A percentile compares a stretch with the other conserved stretches of the same genome.
Conservation (phyloP, 768 basidiomycete genomes). For the Lentinula boryana region DNA sequence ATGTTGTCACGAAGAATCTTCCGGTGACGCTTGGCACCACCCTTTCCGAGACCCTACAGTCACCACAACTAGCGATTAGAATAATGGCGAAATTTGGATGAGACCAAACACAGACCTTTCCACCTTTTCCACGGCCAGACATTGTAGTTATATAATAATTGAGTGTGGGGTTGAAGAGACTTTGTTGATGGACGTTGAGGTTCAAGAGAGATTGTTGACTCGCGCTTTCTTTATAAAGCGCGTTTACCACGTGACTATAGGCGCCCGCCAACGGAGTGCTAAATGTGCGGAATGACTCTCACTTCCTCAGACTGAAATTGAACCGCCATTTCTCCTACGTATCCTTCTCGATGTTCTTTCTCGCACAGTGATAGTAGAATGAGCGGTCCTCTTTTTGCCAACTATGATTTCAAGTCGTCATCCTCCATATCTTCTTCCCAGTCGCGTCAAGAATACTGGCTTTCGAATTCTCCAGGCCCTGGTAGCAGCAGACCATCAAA, state of each 20-base stretch:
- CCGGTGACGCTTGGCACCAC: constrained; percentile 70
- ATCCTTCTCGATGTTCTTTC: no score
- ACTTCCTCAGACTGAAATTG: not conserved
- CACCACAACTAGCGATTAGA: no score
- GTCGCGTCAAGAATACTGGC: not conserved
- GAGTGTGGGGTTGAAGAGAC: not conserved
- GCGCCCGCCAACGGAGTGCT: not conserved
- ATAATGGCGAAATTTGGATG: not conserved
- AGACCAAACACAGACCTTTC: constrained; percentile 35
- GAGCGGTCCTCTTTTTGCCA: not conserved
- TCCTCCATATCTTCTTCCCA: not conserved
- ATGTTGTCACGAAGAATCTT: constrained; percentile 70
- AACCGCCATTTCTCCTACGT: no score
- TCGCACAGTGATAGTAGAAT: not conserved
- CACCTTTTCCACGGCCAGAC: constrained; percentile 77
- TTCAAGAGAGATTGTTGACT: not conserved
- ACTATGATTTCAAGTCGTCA: not conserved
- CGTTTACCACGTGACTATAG: not conserved
- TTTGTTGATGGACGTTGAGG: not conserved
- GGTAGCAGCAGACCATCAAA: not conserved
- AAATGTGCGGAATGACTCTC: no score
- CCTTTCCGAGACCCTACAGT: constrained; percentile 61
- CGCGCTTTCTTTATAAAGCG: not conserved
- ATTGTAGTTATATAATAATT: constrained; percentile 26
- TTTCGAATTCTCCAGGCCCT: not conserved